Conservation (phyloP, 345 rosid genomes). For the Linum trigynum region DNA sequence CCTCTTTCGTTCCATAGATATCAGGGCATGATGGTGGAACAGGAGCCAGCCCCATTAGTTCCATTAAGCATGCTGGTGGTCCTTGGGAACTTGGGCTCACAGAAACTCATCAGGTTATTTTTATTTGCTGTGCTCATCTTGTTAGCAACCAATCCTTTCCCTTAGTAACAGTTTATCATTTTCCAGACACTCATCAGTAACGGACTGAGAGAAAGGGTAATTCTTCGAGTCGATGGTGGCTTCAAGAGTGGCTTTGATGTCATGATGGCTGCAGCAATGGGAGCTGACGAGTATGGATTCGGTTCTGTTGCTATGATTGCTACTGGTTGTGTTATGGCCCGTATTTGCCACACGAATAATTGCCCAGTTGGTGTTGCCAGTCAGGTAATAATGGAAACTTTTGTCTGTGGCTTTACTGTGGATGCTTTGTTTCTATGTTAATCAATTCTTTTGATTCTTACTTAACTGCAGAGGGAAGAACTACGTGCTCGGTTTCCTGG, state of each 20-base stretch:
- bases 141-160: neutral
- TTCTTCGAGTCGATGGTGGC: constrained; percentile 95
- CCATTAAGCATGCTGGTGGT: constrained; percentile 98
- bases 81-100: constrained; percentile 98
- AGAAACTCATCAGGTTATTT: constrained; percentile 76
- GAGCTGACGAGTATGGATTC: constrained; percentile 98
- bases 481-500: constrained; percentile 98
- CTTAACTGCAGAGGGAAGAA: constrained; percentile 68
- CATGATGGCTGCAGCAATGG: constrained; percentile 91
- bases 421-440: neutral
- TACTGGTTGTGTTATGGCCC: constrained; percentile 99
- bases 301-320: constrained; percentile 99
- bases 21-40: constrained; percentile 99
- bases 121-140: constrained; percentile 8
- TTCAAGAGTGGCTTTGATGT: constrained; percentile 94
- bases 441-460: constrained; percentile 10
- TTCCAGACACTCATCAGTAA: constrained; percentile 76
- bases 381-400: constrained; percentile 46
- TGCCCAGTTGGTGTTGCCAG: constrained; percentile 99
- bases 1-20: constrained; percentile 42
- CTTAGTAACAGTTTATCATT: constrained; percentile 6
- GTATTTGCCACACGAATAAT: constrained; percentile 98
- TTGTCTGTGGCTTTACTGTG: neutral
- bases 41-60: constrained; percentile 97
- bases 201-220: constrained; percentile 97